phyloP scores from a whole-genome alignment of 306 rosid species.

The Geum urbanum region DNA sequence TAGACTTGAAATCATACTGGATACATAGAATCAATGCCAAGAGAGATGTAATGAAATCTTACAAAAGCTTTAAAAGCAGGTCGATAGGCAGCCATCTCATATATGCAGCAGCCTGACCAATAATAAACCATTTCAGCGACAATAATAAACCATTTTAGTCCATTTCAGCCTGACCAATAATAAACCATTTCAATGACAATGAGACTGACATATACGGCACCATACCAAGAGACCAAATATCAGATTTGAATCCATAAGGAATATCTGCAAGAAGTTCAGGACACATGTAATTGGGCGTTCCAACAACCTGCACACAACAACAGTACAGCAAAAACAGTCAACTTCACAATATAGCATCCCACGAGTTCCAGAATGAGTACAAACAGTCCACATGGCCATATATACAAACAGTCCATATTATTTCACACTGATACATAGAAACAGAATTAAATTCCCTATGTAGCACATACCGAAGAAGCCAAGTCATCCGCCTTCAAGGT shows the following conservation, averaged over 20 bases:
- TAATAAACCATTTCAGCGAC: slow-evolving; percentile 31
- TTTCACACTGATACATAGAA: neutral
- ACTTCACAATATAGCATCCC: neutral
- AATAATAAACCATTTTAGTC: no score
- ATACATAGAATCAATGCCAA: neutral
- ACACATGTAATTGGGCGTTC: slow-evolving; percentile 99
- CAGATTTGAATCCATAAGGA: slow-evolving; percentile 99
- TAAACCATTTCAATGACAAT: neutral
- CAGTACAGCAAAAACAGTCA: slow-evolving; percentile 3
- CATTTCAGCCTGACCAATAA: no score
- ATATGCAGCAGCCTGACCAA: slow-evolving; percentile 86
- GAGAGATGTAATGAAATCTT: slow-evolving; percentile 40
- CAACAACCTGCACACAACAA: slow-evolving; percentile 66
- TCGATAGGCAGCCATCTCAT: slow-evolving; percentile 99
- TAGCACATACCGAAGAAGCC: slow-evolving; percentile 88
- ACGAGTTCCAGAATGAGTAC: no score
- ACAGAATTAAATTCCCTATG: slow-evolving; percentile 17
- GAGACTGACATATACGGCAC: slow-evolving; percentile 13
- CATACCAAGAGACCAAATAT: slow-evolving; percentile 98
- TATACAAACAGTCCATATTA: neutral
- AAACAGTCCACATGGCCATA: neutral
- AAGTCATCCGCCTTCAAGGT: slow-evolving; percentile 93
- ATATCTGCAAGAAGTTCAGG: slow-evolving; percentile 99
- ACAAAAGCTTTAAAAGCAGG: slow-evolving; percentile 99
- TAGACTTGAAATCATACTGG: neutral